Evolutionary conservation across 2,329 filamentous ascomycete species (phyloP).

Genomic region (Fulvia fulva): DNA sequence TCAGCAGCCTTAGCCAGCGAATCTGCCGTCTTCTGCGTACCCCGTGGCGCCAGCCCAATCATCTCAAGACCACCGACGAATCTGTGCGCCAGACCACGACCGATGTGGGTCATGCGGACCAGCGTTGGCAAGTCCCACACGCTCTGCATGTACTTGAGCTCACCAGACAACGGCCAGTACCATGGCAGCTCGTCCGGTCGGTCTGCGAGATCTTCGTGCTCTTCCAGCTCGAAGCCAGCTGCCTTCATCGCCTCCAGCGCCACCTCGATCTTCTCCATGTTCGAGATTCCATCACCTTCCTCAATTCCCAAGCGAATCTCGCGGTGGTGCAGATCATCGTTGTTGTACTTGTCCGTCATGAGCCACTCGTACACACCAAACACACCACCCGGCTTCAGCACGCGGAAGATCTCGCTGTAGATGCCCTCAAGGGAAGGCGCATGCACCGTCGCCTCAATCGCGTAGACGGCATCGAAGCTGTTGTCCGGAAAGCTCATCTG

Average conservation of each 20-base stretch:
- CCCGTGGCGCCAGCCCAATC: constrained; percentile 71
- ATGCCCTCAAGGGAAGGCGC: constrained; percentile 86
- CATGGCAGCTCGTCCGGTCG: constrained; percentile 73
- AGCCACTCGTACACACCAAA: constrained; percentile 99
- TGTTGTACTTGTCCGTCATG: constrained; percentile 95
- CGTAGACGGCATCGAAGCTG: constrained; percentile 90
- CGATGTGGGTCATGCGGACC: constrained; percentile 82
- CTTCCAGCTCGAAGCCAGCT: constrained; percentile 79
- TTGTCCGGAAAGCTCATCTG: constrained; percentile 95
- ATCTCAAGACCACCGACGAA: constrained; percentile 76
- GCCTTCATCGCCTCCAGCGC: constrained; percentile 77
- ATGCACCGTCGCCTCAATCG: constrained; percentile 95
- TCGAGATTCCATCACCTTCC: constrained; percentile 92
- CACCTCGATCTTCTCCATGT: constrained; percentile 88
- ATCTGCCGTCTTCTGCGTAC: constrained; percentile 91
- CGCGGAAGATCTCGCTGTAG: constrained; percentile 90
- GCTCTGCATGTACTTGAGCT: constrained; percentile 76
- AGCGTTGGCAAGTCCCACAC: constrained; percentile 78
- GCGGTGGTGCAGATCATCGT: constrained; percentile 78
- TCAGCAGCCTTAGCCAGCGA: constrained; percentile 79
- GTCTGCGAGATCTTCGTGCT: constrained; percentile 82
- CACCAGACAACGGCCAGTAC: constrained; percentile 90
- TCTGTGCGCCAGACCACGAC: constrained; percentile 69
- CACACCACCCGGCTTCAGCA: constrained; percentile 89
- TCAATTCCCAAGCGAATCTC: constrained; percentile 92